A percentile compares a stretch with the other conserved stretches of the same genome.
phyloP scores from a whole-genome alignment of 108 stramenopile genomes.

The Discostella pseudostelligera region DNA sequence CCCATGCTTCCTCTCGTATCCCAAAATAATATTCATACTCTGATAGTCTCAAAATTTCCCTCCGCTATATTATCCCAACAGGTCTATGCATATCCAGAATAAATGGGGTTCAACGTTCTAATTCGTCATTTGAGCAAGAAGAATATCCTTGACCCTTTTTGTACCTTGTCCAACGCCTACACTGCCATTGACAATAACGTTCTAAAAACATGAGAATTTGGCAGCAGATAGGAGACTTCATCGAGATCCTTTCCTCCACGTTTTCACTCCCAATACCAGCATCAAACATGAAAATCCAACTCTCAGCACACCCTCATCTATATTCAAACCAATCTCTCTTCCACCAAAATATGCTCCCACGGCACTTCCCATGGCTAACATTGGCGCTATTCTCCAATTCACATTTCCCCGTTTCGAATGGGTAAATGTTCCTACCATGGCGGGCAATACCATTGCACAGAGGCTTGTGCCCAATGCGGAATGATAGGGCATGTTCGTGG shows the following conservation, averaged over 20 bases:
- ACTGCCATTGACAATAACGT: no score
- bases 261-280: conserved; percentile 62
- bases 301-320: conserved; percentile 65
- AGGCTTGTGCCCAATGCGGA: conserved; percentile 86
- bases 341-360: conserved; percentile 84
- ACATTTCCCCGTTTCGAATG: conserved; percentile 78
- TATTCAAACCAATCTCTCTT: conserved; percentile 49
- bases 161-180: no score
- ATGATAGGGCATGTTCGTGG: conserved; percentile 82
- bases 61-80: no score
- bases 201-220: no score
- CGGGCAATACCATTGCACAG: conserved; percentile 82
- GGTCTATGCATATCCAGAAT: no score
- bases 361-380: conserved; percentile 75
- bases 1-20: no score
- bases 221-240: no score
- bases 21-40: no score
- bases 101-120: no score
- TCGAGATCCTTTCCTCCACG: conserved; percentile 37
- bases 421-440: conserved; percentile 71
- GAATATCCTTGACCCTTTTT: no score
- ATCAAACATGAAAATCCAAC: conserved; percentile 79
- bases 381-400: conserved; percentile 67
- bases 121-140: no score
- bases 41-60: no score